These are phyloP conservation scores for Cyphellophora attinorum DNA, from an alignment of 2,329 filamentous ascomycete genomes.

Conservation along the genomic window DNA sequence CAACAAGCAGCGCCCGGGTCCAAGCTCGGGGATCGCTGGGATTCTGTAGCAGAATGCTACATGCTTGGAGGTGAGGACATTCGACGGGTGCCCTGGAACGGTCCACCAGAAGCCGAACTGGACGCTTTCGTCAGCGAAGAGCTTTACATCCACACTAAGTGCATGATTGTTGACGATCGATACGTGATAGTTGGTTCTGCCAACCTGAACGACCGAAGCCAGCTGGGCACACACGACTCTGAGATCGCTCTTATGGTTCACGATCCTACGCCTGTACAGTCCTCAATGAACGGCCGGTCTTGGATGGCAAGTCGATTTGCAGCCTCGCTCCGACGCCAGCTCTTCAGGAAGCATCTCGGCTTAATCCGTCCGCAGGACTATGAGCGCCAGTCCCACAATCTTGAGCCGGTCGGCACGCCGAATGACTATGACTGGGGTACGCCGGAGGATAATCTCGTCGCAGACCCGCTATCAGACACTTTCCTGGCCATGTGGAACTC, in stretches of 20 bases:
- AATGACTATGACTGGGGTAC: conserved; percentile 46
- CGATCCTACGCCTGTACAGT: conserved; percentile 62
- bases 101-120: conserved; percentile 45
- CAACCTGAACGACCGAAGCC: conserved; percentile 86
- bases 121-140: conserved; percentile 55
- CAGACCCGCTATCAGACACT: conserved; percentile 49
- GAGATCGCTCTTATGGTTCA: conserved; percentile 87
- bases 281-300: conserved; percentile 66
- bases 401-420: conserved; percentile 45
- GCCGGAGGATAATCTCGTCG: conserved; percentile 40
- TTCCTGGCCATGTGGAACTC: conserved; percentile 49
- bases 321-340: conserved; percentile 65
- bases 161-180: conserved; percentile 75
- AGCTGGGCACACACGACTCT: conserved; percentile 80
- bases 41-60: conserved; percentile 70
- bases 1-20: conserved; percentile 55
- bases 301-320: conserved; percentile 76
- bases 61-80: conserved; percentile 71
- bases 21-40: conserved; percentile 50
- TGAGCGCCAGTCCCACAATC: conserved; percentile 50
- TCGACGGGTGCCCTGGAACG: conserved; percentile 51
- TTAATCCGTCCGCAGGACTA: conserved; percentile 65
- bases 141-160: conserved; percentile 50
- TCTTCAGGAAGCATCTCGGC: conserved; percentile 88
- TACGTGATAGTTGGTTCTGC: conserved; percentile 77